Base-by-base conservation (phyloP, 1,284 basidiomycete species). In the Omphalotus olearius region DNA sequence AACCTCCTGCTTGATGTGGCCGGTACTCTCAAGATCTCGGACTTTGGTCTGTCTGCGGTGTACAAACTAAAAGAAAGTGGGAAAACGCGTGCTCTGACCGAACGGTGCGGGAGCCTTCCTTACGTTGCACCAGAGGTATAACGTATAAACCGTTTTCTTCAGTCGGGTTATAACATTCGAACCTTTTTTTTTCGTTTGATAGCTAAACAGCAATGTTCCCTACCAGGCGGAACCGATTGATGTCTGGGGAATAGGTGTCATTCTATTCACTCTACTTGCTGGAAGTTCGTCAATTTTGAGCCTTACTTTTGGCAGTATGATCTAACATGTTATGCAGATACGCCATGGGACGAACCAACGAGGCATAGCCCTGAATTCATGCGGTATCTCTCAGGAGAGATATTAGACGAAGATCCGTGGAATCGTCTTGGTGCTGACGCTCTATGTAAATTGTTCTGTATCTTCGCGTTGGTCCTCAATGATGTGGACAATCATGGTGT, bases 311-410 rank as follows among this genome's bases (percentile, higher is more conserved):
- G 45, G 10, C 14, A 11, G 14, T 18, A n/a, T 17, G 43, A n/a
- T 28, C 26, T 44, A 13, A 14, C 37, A n/a, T 39, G 10, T 4
- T 1, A 45, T 17, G 0, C 52, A 97, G 93, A 97, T 65, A 98
- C 96, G 0, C 97, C 96, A 1, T 99, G 96, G 96, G 96, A 98
- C 64, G 91, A 97, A 64, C 94, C 96, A 2, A 93, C 93, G 0
- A 64, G 69, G 0, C 74, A 77, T 17, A 92, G 89, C 56, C 79
- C 82, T 1, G 96, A 99, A 67, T 99, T 83, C 65, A 65, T 70
- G 23, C 80, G 83, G 6, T 99, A 91, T 66, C 63, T 88, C 2
- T 77, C 77, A 0, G 93, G 93, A 1, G 73, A 87, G 49, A 82
- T 96, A 48, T 85, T 92, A 58, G 65, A 79, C 6, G 83, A 91